A percentile compares a stretch with the other conserved stretches of the same genome.
Evolutionary conservation across 1,139 yeast genomes (phyloP).

Genomic region (Kurtzmaniella quercitrusa): DNA sequence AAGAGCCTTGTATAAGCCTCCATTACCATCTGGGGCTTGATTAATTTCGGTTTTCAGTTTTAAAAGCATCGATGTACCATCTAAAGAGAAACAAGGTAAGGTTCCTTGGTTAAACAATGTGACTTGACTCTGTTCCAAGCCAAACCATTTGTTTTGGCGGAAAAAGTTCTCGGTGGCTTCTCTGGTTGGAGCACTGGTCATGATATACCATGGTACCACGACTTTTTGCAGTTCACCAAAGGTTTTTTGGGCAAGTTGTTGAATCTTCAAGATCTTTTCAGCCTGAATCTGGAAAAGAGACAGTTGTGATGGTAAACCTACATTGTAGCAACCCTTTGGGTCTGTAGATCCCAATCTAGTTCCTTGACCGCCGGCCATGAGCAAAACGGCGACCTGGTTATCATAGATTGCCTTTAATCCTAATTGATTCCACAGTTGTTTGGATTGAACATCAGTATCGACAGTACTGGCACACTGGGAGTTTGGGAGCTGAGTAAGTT

Average conservation of each 20-base stretch:
- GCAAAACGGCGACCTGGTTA: conserved; percentile 80
- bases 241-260: conserved; percentile 46
- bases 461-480: conserved; percentile 49
- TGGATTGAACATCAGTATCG: conserved; percentile 27
- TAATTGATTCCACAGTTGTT: conserved; percentile 44
- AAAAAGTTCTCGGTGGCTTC: conserved; percentile 73
- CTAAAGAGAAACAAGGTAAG: conserved; percentile 76
- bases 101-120: conserved; percentile 92
- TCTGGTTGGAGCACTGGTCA: conserved; percentile 94
- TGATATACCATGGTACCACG: conserved; percentile 77
- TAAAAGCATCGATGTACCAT: conserved; percentile 69
- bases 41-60: conserved; percentile 54
- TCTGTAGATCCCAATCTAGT: conserved; percentile 83
- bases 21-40: conserved; percentile 97
- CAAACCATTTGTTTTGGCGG: conserved; percentile 58
- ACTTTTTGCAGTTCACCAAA: conserved; percentile 18
- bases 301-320: conserved; percentile 78
- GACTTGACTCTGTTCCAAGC: conserved; percentile 57
- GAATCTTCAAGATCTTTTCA: conserved; percentile 69
- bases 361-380: conserved; percentile 99
- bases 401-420: conserved; percentile 70
- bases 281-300: conserved; percentile 92
- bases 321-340: conserved; percentile 93
- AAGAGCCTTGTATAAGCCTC: conserved; percentile 90
- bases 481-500: conserved; percentile 49